These are phyloP conservation scores for Phytophthora rubi DNA, from an alignment of 352 stramenopile species.

Conservation along the genomic window DNA sequence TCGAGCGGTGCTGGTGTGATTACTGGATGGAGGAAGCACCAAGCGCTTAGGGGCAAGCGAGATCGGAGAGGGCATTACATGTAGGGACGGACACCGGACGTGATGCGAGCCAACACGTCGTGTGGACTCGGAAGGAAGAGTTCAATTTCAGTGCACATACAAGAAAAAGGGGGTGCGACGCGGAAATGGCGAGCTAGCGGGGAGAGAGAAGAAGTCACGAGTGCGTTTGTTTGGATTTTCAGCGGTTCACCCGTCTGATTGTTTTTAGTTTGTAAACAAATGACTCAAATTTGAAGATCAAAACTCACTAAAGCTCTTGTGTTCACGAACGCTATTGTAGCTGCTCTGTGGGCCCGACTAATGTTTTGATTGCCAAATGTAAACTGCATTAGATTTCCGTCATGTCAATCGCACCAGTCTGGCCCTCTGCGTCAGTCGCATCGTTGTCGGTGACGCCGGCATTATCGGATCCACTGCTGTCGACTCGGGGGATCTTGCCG, in stretches of 20 bases:
- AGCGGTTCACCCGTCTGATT: constrained; percentile 30
- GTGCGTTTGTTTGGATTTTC: constrained; percentile 45
- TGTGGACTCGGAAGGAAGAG: constrained; percentile 30
- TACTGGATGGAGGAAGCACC: constrained; percentile 30
- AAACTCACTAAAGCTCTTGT: not conserved
- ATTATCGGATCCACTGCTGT: constrained; percentile 9
- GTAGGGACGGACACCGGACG: constrained; percentile 22
- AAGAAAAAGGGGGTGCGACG: constrained; percentile 14
- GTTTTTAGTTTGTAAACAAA: constrained; percentile 50
- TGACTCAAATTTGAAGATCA: constrained; percentile 46
- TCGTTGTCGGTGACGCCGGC: constrained; percentile 25
- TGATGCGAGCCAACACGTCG: constrained; percentile 13
- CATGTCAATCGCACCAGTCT: not conserved
- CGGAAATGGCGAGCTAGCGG: constrained; percentile 9
- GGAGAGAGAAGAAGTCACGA: constrained; percentile 32
- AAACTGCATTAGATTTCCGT: not conserved
- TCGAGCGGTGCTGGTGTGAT: constrained; percentile 14
- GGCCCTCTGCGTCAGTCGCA: constrained; percentile 16
- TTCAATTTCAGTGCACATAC: constrained; percentile 23
- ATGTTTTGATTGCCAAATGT: not conserved
- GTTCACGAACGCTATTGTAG: not conserved
- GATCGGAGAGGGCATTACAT: constrained; percentile 24
- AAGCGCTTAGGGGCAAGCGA: constrained; percentile 12
- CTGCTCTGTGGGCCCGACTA: no score
- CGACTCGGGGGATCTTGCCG: constrained; percentile 36